A percentile compares a stretch with the other conserved stretches of the same genome.
Conservation (phyloP, 2,329 filamentous ascomycete genomes). For the Amesomyces nigricolor region DNA sequence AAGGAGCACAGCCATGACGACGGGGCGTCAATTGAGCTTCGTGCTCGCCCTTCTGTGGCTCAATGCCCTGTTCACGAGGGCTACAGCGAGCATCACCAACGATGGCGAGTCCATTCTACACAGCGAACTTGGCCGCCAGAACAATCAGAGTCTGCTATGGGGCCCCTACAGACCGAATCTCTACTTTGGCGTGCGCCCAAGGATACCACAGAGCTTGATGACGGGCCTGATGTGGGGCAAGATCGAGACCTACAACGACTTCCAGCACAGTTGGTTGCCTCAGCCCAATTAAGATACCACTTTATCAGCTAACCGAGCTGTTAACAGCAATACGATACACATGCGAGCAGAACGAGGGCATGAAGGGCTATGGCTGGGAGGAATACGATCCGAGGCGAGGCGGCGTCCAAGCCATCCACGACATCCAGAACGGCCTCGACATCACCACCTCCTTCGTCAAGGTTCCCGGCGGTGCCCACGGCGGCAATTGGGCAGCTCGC, state of each 20-base stretch:
- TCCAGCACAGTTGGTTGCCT: slow-evolving; percentile 63
- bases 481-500: slow-evolving; percentile 86
- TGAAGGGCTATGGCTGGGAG: slow-evolving; percentile 96
- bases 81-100: slow-evolving; percentile 10
- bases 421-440: slow-evolving; percentile 81
- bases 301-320: background rate
- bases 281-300: background rate
- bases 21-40: slow-evolving; percentile 27
- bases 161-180: slow-evolving; percentile 90
- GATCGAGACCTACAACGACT: slow-evolving; percentile 69
- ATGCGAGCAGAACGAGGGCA: slow-evolving; percentile 90
- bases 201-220: slow-evolving; percentile 73
- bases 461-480: slow-evolving; percentile 75
- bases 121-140: slow-evolving; percentile 46
- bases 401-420: slow-evolving; percentile 84
- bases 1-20: slow-evolving; percentile 12
- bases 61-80: slow-evolving; percentile 18
- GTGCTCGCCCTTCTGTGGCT: slow-evolving; percentile 26
- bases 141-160: slow-evolving; percentile 88
- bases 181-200: slow-evolving; percentile 85
- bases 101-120: slow-evolving; percentile 38
- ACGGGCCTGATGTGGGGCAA: slow-evolving; percentile 85
- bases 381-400: slow-evolving; percentile 88
- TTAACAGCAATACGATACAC: slow-evolving; percentile 76
- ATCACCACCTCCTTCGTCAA: slow-evolving; percentile 93